Evolutionary conservation across 1,284 basidiomycete species (phyloP), one percentile per base, ranked within the genome.

Genomic region (Moesziomyces globuligerus): DNA sequence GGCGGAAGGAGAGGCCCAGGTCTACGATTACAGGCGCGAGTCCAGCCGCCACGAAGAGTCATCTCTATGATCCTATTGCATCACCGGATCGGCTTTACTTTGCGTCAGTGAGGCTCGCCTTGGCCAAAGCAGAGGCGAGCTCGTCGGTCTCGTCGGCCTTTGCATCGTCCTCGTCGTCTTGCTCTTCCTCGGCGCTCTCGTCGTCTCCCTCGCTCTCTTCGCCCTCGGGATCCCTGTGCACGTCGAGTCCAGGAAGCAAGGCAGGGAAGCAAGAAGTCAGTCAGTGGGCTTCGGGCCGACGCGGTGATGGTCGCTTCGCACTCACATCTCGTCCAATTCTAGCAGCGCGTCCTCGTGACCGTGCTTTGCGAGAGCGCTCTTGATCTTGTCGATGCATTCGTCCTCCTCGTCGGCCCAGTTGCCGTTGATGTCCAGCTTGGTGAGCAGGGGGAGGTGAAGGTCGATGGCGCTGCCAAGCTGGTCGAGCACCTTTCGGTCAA

Each of bases 391-490:
- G 48, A 81, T 77, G 56, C 68, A 72, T 20, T 80, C 78, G 38
- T 81, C 80, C 8, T 80, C 80, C 50, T 79, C 80, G 26, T 81
- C 79, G 15, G 78, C 78, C 72, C 73, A 80, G 62, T 81, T 81
- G 48, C 79, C 80, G 61, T 81, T 80, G 55, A 81, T 77, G 48
- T 81, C 79, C 41, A 81, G 70, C 40, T 58, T 48, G 32, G 61
- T 59, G 24, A 81, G 65, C 21, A 47, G 54, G 29, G 50, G 37
- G 40, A 79, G 38, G 51, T 76, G 66, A 11, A 56, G 45, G 25
- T 74, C 61, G 47, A 81, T 73, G 17, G 74, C 76, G 38, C 52
- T 50, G 18, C 67, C 77, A 17, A 81, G 74, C 18, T 61, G 48
- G 24, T 52, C 42, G n/a, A 81, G 71, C 0, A 72, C 72, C 40